Conservation (phyloP, 2,329 filamentous ascomycete species). For the Epichloe amarillans region DNA sequence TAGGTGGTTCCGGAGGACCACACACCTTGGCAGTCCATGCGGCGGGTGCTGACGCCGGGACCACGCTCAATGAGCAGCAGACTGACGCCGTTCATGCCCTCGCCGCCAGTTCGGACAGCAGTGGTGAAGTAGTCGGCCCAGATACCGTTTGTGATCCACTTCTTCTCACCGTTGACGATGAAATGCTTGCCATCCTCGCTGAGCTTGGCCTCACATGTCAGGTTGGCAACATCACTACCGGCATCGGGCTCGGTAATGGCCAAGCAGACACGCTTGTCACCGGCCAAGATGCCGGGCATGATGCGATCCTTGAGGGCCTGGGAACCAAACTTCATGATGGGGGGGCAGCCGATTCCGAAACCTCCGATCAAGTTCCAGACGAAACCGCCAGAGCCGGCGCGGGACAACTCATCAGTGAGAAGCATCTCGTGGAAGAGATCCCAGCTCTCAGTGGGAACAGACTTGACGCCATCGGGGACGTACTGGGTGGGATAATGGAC, state of each 20-base stretch:
- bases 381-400: conserved; percentile 77
- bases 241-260: conserved; percentile 96
- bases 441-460: conserved; percentile 79
- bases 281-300: conserved; percentile 72
- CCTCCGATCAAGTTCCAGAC: conserved; percentile 96
- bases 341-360: conserved; percentile 90
- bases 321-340: conserved; percentile 82
- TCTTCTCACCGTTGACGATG: conserved; percentile 99
- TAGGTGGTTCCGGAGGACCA: conserved; percentile 94
- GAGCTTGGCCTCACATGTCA: conserved; percentile 91
- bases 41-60: conserved; percentile 79
- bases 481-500: conserved; percentile 69
- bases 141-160: conserved; percentile 98
- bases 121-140: conserved; percentile 98
- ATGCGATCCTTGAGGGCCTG: conserved; percentile 76
- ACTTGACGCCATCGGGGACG: conserved; percentile 53
- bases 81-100: conserved; percentile 85
- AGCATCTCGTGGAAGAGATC: conserved; percentile 98
- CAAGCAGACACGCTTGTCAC: conserved; percentile 94
- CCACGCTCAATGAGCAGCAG: conserved; percentile 85
- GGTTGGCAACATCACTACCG: conserved; percentile 85
- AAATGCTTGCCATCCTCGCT: conserved; percentile 95
- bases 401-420: conserved; percentile 85
- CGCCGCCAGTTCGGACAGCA: conserved; percentile 76
- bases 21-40: conserved; percentile 98